These are phyloP conservation scores for Pseudogymnoascus sp. DNA, from an alignment of 2,329 filamentous ascomycete species.

Conservation along the genomic window DNA sequence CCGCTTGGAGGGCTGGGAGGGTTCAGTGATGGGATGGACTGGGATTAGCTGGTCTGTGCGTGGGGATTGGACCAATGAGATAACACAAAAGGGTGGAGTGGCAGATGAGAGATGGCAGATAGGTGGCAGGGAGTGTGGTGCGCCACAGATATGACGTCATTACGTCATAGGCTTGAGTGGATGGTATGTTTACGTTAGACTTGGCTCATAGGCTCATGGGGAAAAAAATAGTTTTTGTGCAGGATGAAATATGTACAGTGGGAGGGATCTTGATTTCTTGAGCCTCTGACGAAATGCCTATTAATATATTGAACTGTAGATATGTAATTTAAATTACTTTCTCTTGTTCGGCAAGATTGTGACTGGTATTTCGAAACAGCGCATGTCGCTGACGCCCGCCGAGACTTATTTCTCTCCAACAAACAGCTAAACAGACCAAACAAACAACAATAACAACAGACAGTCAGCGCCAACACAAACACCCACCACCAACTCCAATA, in stretches of 20 bases:
- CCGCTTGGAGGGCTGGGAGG: background rate
- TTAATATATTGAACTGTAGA: background rate
- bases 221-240: background rate
- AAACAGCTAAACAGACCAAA: background rate
- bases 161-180: background rate
- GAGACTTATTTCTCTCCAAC: background rate
- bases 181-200: background rate
- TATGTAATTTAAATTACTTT: background rate
- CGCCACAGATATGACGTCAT: conserved; percentile 2
- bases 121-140: background rate
- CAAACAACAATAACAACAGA: background rate
- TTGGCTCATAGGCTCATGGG: background rate
- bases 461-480: background rate
- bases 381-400: background rate
- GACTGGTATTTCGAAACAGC: background rate
- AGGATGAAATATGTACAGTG: background rate
- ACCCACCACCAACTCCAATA: background rate
- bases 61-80: background rate
- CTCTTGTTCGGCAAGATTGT: background rate
- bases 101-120: background rate
- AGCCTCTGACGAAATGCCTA: background rate
- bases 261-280: background rate
- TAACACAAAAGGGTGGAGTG: background rate
- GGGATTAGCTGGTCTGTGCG: background rate
- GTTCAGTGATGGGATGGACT: background rate